phyloP scores from a whole-genome alignment of 306 rosid species.

The Trichosanthes truncata region DNA sequence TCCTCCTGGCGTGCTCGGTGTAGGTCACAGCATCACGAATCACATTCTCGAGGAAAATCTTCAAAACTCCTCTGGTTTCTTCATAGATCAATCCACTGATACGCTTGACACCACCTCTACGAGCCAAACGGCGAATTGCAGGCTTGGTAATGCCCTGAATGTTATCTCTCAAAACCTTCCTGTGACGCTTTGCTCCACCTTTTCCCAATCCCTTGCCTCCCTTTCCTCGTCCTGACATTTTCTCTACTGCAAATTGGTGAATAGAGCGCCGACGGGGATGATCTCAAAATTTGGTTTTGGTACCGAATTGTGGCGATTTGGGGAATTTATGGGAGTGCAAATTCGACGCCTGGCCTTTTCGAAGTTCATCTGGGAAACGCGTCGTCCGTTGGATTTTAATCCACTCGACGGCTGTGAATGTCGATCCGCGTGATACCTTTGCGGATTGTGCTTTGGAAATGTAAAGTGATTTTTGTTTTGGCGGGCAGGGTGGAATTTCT shows the following conservation, averaged over 20 bases:
- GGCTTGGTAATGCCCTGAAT: conserved; percentile 50
- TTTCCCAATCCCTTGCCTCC: conserved; percentile 58
- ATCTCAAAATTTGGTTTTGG: neutral
- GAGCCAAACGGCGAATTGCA: conserved; percentile 41
- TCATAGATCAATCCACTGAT: conserved; percentile 42
- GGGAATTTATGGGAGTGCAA: neutral
- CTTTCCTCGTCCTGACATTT: conserved; percentile 50
- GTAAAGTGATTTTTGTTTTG: neutral
- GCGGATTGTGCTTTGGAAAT: neutral
- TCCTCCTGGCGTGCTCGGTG: conserved; percentile 38
- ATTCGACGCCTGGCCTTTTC: neutral
- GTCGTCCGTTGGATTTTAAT: neutral
- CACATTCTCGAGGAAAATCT: conserved; percentile 39
- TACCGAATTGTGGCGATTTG: neutral
- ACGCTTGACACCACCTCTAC: conserved; percentile 43
- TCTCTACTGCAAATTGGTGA: neutral
- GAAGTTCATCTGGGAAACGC: neutral
- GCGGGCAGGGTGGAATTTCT: neutral
- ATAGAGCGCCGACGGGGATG: fast-evolving
- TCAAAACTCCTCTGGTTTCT: conserved; percentile 38
- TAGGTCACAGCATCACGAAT: conserved; percentile 44
- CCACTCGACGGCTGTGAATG: neutral
- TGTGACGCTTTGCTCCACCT: conserved; percentile 49
- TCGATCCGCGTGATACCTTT: neutral
- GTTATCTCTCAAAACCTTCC: conserved; percentile 45